Percentiles rank a stretch among this genome's conserved stretches.
phyloP scores from a whole-genome alignment of 2,329 filamentous ascomycete species.

The Metarhizium album region DNA sequence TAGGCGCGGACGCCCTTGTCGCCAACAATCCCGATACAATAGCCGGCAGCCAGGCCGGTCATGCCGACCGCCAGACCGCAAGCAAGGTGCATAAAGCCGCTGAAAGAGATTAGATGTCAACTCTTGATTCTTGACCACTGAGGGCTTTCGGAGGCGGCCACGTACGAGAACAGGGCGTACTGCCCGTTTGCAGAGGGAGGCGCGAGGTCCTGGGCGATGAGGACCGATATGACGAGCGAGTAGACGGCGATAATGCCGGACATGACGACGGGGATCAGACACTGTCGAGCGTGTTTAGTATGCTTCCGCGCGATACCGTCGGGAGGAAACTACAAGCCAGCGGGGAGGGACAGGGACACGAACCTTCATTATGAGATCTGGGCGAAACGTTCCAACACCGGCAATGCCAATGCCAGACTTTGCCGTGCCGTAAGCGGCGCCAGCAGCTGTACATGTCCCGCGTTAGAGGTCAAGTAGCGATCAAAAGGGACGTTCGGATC shows the following conservation, averaged over 20 bases:
- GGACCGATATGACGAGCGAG: constrained; percentile 88
- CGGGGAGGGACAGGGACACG: background rate
- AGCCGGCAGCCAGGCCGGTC: constrained; percentile 86
- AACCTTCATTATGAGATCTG: constrained; percentile 88
- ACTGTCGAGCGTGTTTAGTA: constrained; percentile 34
- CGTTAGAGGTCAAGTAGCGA: constrained; percentile 7
- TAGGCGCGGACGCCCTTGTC: constrained; percentile 90
- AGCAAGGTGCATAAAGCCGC: constrained; percentile 87
- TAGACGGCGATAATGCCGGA: constrained; percentile 99
- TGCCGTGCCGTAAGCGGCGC: constrained; percentile 78
- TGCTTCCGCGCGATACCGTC: background rate
- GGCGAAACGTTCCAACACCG: constrained; percentile 73
- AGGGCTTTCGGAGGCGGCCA: constrained; percentile 10
- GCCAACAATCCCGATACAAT: constrained; percentile 91
- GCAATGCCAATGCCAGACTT: constrained; percentile 84
- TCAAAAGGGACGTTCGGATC: background rate
- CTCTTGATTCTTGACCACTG: too few relatives aligned
- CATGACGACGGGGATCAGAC: constrained; percentile 87
- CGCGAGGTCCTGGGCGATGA: constrained; percentile 83
- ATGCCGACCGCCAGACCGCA: constrained; percentile 86
- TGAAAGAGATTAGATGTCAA: constrained; percentile 22
- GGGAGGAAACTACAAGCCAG: background rate
- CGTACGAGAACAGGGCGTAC: constrained; percentile 79
- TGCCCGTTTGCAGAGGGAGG: constrained; percentile 49
- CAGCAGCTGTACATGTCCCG: constrained; percentile 35